phyloP scores from a whole-genome alignment of 225 moss, liverwort and hornwort species.

The Pseudoscleropodium purum region DNA sequence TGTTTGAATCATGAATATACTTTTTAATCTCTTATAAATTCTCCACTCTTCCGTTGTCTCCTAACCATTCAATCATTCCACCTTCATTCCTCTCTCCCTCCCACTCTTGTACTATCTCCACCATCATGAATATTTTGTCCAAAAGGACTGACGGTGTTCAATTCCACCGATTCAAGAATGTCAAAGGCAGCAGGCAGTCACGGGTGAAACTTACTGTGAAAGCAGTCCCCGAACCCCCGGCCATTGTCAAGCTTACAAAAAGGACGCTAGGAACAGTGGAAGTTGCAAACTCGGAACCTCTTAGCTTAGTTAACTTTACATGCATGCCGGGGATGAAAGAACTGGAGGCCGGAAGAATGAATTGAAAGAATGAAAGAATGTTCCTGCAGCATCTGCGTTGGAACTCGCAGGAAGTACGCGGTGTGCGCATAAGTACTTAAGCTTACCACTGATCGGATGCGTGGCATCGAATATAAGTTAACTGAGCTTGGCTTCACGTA shows the following conservation, averaged over 20 bases:
- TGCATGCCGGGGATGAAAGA: not conserved
- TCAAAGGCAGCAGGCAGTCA: not conserved
- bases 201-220: not conserved
- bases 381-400: not conserved
- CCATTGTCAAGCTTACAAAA: not conserved
- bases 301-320: not conserved
- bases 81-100: not conserved
- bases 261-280: not conserved
- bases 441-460: no score
- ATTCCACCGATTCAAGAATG: not conserved
- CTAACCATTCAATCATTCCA: not conserved
- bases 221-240: no score
- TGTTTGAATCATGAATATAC: not conserved
- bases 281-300: not conserved
- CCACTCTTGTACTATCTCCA: not conserved
- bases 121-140: not conserved
- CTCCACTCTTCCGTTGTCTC: not conserved
- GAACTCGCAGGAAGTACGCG: not conserved
- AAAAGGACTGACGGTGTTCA: not conserved
- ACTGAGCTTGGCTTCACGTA: not conserved
- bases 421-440: no score
- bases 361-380: not conserved
- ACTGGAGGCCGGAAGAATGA: not conserved
- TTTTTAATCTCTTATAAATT: not conserved
- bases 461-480: not conserved